Evolutionary conservation across 306 rosid genomes (phyloP).

Genomic region (Cucurbita moschata): DNA sequence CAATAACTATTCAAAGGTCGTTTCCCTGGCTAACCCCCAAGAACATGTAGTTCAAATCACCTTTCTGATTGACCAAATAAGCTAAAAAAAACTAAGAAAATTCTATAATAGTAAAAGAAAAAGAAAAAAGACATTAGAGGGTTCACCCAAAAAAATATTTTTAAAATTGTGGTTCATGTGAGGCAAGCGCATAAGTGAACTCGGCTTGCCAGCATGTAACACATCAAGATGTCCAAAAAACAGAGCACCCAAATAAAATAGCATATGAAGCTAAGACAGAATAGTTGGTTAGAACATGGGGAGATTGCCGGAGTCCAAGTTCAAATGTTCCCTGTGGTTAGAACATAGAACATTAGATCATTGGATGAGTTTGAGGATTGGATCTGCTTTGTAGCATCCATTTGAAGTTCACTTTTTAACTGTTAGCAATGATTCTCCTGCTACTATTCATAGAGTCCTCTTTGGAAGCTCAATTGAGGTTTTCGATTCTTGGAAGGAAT

Average conservation of each 20-base stretch:
- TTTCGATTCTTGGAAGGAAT: neutral
- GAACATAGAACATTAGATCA: neutral
- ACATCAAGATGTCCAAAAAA: neutral
- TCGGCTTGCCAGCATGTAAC: neutral
- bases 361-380: neutral
- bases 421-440: neutral
- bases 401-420: neutral
- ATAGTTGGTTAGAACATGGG: neutral
- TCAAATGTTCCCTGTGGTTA: neutral
- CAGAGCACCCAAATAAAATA: neutral
- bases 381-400: neutral
- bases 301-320: neutral
- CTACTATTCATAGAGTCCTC: neutral
- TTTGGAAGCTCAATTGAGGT: neutral
- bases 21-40: neutral
- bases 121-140: neutral
- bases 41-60: neutral
- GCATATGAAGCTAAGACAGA: neutral
- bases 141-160: neutral
- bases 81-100: neutral
- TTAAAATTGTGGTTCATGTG: neutral
- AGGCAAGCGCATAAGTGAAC: neutral
- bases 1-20: neutral
- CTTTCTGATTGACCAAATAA: neutral
- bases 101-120: neutral